Percentiles rank a stretch among this genome's conserved stretches.
These are phyloP conservation scores for Calonectria hawksworthii DNA, from an alignment of 2,329 filamentous ascomycete species.

Conservation along the genomic window DNA sequence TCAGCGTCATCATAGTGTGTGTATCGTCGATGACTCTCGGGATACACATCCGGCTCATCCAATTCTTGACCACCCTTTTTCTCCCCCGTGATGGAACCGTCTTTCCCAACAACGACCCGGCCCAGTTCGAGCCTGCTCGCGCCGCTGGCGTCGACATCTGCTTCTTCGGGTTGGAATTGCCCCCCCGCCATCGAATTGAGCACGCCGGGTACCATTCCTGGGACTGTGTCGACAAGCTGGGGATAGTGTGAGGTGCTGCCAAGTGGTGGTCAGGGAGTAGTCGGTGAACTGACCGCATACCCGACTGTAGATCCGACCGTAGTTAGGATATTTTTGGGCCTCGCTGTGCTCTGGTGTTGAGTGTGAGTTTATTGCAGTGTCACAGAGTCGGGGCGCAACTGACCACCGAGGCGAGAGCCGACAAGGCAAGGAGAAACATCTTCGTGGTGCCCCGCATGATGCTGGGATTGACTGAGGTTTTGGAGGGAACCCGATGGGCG, in stretches of 20 bases:
- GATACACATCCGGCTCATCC: background rate
- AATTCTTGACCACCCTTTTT: background rate
- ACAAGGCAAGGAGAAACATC: background rate
- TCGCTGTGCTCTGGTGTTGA: background rate
- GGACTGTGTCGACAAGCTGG: background rate
- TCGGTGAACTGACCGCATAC: background rate
- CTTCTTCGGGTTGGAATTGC: no score
- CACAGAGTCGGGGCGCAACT: background rate
- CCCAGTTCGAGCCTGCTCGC: background rate
- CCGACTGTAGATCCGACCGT: no score
- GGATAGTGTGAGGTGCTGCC: background rate
- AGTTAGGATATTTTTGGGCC: no score
- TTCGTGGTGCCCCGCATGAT: background rate
- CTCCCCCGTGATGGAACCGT: background rate
- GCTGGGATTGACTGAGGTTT: background rate
- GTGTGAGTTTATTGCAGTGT: background rate
- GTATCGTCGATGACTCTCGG: background rate
- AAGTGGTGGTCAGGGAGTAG: conserved; percentile 3
- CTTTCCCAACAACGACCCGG: background rate
- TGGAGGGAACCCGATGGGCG: background rate
- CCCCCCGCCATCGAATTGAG: no score
- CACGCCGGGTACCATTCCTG: background rate
- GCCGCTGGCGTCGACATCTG: no score
- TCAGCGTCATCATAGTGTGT: background rate
- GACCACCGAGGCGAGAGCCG: background rate